Base-by-base conservation (phyloP, 257 asterid genomes). In the Anisodus acutangulus region DNA sequence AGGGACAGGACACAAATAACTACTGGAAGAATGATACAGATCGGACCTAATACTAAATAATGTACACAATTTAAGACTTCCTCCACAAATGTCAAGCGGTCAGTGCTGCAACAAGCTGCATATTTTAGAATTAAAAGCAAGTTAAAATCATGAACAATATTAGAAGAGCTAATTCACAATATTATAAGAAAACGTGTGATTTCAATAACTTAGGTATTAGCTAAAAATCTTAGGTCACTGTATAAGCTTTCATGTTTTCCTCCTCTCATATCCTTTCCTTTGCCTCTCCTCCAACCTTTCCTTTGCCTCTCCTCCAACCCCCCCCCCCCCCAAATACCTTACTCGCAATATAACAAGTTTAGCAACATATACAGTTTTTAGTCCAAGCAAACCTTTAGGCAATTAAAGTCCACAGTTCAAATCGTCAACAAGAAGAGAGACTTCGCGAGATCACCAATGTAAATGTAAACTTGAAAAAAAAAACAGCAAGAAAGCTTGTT, bases 1-100 rank as follows among this genome's bases (percentile, higher is more conserved):
- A 74, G 60, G 59, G 45, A 0, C 60, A 6, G 60, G 45, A 51
- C 81, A 74, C 43, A 51, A 39, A 39, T 39, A 70, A 51, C 43
- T 49, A 74, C 41, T 54, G 10, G 41, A 47, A n/a, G 80, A 47
- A 74, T 49, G 43, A 22, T 74, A 49, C 81, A 74, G 81, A 51
- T 51, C 39, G 19, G 45, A 49, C 19, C 62, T 74, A 74, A 12
- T 19, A 19, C 81, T 74, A 74, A 74, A 74, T 74, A 74, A 49
- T 49, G 62, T 53, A 74, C 62, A 74, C 62, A 62, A 51, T 74
- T 45, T 74, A 45, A 3, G 4, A 22, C 13, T 74, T 49, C 81
- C 81, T 74, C 81, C 81, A 74, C 60, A 74, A 74, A 19, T 74
- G 81, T 74, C 63, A 49, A 51, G 12, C 62, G 45, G 15, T 11